Conservation (phyloP, 306 rosid genomes). For the Rosa persica region DNA sequence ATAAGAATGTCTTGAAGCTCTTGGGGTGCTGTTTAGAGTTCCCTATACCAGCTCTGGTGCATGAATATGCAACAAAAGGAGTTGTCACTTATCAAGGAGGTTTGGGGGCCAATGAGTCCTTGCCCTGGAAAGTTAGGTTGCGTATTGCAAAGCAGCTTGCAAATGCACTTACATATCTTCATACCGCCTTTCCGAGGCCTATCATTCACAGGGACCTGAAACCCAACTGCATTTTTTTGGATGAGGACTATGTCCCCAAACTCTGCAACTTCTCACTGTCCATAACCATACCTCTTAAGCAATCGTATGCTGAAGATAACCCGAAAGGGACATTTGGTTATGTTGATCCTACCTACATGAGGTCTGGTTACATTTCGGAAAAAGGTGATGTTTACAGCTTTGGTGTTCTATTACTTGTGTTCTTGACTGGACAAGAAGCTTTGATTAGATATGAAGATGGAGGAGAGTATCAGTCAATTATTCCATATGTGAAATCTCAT, state of each 20-base stretch:
- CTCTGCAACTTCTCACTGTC: conserved; percentile 1
- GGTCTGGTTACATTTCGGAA: not conserved
- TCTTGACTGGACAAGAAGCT: not conserved
- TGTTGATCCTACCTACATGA: conserved; percentile 9
- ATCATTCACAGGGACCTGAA: conserved; percentile 1
- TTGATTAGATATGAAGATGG: not conserved
- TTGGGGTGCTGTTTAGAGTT: not conserved
- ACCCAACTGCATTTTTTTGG: not conserved
- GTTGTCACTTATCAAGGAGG: not conserved
- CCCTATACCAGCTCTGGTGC: not conserved
- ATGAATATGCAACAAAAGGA: not conserved
- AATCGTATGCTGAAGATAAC: conserved; percentile 5
- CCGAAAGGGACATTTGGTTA: not conserved
- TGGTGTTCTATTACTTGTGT: not conserved
- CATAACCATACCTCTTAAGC: not conserved
- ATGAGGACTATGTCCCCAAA: not conserved
- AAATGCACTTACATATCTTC: conserved; percentile 2
- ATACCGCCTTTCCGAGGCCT: conserved; percentile 1
- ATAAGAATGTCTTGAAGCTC: not conserved
- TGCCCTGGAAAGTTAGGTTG: not conserved
- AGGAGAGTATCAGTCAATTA: not conserved
- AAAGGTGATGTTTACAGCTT: not conserved
- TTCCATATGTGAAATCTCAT: not conserved
- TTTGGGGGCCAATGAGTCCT: not conserved
- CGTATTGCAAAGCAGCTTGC: not conserved